phyloP scores from a whole-genome alignment of 306 rosid genomes.

The Corylus avellana region DNA sequence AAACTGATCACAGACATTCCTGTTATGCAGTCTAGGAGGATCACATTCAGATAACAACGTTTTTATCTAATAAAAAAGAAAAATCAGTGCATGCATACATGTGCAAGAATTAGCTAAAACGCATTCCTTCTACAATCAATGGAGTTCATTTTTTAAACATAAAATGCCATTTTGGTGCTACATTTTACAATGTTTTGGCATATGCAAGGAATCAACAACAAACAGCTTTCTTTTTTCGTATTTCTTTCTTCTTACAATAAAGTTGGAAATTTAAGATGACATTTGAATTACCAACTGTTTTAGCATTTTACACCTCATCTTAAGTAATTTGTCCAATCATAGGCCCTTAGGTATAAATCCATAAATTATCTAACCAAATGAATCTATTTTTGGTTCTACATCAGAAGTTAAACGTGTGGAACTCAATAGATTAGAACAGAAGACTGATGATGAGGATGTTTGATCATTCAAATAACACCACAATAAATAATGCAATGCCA shows the following conservation, averaged over 20 bases:
- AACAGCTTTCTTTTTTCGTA: not conserved
- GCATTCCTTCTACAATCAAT: not conserved
- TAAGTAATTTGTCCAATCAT: conserved; percentile 1
- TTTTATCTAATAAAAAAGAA: not conserved
- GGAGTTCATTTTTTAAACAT: not conserved
- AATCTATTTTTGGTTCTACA: not conserved
- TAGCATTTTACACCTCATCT: not conserved
- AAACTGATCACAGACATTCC: not conserved
- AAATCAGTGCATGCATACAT: not conserved
- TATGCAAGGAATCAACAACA: not conserved
- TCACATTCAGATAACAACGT: not conserved
- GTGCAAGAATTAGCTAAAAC: not conserved
- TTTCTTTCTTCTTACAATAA: not conserved
- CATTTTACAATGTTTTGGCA: not conserved
- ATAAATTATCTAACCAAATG: not conserved
- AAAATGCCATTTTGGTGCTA: not conserved
- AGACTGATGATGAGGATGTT: not conserved
- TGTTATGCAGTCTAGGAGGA: not conserved
- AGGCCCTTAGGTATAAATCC: not conserved
- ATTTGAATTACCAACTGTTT: not conserved
- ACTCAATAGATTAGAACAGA: not conserved
- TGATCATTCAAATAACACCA: not conserved
- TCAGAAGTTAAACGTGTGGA: not conserved
- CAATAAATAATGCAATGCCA: not conserved
- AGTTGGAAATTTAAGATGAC: not conserved